phyloP scores from a whole-genome alignment of 345 rosid species.

The Streptanthus diversifolius region DNA sequence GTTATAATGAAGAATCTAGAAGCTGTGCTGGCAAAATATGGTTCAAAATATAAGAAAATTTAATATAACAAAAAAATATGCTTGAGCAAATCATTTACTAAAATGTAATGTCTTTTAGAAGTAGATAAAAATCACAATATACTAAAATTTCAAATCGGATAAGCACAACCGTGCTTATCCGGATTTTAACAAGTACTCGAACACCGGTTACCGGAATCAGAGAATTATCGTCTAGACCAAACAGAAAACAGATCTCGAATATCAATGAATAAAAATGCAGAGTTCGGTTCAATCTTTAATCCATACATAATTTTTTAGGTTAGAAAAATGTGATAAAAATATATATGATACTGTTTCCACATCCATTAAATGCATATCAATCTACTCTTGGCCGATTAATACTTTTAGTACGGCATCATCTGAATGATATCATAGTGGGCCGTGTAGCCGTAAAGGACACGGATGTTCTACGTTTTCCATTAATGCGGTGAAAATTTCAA shows the following conservation, averaged over 20 bases:
- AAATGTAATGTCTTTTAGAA: neutral
- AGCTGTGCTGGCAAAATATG: neutral
- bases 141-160: neutral
- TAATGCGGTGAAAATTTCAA: neutral
- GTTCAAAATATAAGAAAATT: neutral
- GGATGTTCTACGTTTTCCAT: conserved; percentile 1
- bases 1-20: conserved; percentile 21
- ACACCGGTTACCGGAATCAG: neutral
- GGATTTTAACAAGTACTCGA: neutral
- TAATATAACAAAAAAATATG: neutral
- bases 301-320: too few species aligned
- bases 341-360: neutral
- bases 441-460: conserved; percentile 13
- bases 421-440: neutral
- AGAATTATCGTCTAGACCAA: neutral
- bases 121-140: neutral
- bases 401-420: neutral
- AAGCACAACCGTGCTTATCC: neutral
- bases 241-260: neutral
- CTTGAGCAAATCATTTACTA: neutral
- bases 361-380: neutral
- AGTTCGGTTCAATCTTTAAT: too few species aligned
- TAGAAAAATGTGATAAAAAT: too few species aligned
- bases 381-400: neutral
- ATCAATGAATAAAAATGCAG: neutral